These are phyloP conservation scores for Pontederia crassipes DNA, from an alignment of 176 grass and related monocot genomes.

Conservation along the genomic window DNA sequence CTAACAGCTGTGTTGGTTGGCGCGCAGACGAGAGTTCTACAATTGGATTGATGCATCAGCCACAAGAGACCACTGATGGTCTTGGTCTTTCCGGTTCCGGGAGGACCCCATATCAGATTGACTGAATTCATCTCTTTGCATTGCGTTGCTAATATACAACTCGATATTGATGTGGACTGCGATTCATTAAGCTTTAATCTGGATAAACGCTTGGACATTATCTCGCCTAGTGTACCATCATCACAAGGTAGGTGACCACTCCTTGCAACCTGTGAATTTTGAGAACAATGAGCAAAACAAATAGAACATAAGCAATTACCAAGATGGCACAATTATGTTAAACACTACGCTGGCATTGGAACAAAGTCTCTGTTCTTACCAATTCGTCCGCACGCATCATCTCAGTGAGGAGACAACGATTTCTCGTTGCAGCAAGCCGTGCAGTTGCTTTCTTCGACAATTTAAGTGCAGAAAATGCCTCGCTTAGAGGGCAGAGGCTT, in stretches of 20 bases:
- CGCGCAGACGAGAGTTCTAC: slow-evolving; percentile 47
- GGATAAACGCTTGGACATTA: slow-evolving; percentile 1
- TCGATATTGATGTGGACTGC: slow-evolving; percentile 18
- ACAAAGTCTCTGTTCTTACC: too few species aligned
- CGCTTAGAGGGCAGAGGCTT: slow-evolving; percentile 21
- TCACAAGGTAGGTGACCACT: too few species aligned
- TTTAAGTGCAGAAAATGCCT: neutral
- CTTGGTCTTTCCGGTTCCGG: slow-evolving; percentile 8
- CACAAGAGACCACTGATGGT: slow-evolving; percentile 7
- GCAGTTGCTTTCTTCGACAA: too few species aligned
- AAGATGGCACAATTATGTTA: too few species aligned
- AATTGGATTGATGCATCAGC: neutral
- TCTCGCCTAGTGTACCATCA: neutral
- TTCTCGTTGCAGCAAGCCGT: too few species aligned
- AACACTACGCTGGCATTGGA: too few species aligned
- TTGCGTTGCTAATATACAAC: neutral
- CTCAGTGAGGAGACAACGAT: too few species aligned
- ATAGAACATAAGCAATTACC: too few species aligned
- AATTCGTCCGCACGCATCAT: too few species aligned
- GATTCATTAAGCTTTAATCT: slow-evolving; percentile 1
- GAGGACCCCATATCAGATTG: slow-evolving; percentile 5
- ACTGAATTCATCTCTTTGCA: neutral
- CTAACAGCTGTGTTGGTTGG: slow-evolving; percentile 82
- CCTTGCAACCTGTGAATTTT: too few species aligned
- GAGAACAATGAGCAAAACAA: too few species aligned